phyloP scores from a whole-genome alignment of 2,329 filamentous ascomycete species.

The Hypoxylon rubiginosum region DNA sequence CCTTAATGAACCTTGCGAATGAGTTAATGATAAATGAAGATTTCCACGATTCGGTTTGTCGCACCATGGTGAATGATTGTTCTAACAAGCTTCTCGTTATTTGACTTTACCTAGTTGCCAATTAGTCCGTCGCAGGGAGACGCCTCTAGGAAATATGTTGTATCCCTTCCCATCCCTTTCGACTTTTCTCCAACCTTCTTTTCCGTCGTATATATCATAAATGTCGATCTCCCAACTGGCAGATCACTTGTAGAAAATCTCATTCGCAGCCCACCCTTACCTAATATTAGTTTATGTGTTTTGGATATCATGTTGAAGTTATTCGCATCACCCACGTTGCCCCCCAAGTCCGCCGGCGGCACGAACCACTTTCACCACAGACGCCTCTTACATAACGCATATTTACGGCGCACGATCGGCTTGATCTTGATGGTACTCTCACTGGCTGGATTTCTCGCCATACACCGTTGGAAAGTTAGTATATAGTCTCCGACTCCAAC shows the following conservation, averaged over 20 bases:
- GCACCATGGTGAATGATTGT: too few relatives aligned
- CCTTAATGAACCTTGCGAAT: too few relatives aligned
- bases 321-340: neutral
- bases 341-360: neutral
- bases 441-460: slow-evolving; percentile 28
- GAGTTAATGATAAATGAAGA: neutral
- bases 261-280: too few relatives aligned
- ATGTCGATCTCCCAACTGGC: neutral
- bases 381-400: neutral
- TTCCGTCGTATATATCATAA: slow-evolving; percentile 2
- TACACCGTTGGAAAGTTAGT: slow-evolving; percentile 33
- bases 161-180: slow-evolving; percentile 19
- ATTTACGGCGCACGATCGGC: slow-evolving; percentile 14
- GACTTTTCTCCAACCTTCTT: slow-evolving; percentile 1
- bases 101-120: neutral
- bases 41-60: neutral
- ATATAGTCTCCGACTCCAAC: neutral
- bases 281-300: neutral
- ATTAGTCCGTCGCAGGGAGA: slow-evolving; percentile 11
- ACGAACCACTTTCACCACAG: neutral
- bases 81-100: neutral
- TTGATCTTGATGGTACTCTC: slow-evolving; percentile 23
- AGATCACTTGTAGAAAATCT: neutral
- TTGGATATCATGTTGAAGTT: slow-evolving; percentile 9
- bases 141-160: slow-evolving; percentile 17